A percentile compares a stretch with the other conserved stretches of the same genome.
These are phyloP conservation scores for Eudorina sp. DNA, from an alignment of 139 green algal species.

Conservation along the genomic window DNA sequence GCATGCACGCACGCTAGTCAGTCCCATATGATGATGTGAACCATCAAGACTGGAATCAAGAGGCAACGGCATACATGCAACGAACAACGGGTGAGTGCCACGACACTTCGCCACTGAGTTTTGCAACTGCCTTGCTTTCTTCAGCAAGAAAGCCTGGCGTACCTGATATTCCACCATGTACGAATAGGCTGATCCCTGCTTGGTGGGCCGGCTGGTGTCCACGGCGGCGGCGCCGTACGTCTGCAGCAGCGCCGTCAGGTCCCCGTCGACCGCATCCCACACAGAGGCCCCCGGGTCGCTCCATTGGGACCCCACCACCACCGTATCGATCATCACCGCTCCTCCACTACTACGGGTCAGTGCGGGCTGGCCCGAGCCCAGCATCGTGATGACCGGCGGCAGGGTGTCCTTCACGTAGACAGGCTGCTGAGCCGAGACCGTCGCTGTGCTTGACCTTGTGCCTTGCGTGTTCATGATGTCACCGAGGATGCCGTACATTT, in stretches of 20 bases:
- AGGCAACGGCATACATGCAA: too few species aligned
- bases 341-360: conserved; percentile 23
- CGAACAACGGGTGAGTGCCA: too few species aligned
- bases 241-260: conserved; percentile 53
- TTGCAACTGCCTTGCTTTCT: too few species aligned
- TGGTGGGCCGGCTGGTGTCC: conserved; percentile 54
- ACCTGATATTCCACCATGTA: conserved; percentile 59
- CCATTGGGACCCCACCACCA: conserved; percentile 41
- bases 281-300: conserved; percentile 57
- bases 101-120: too few species aligned
- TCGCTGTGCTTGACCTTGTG: neutral
- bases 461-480: neutral
- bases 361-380: conserved; percentile 46
- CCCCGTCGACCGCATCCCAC: conserved; percentile 55
- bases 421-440: neutral
- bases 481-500: conserved; percentile 35
- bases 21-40: too few species aligned
- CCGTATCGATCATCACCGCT: conserved; percentile 55
- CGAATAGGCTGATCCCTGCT: neutral
- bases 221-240: conserved; percentile 55
- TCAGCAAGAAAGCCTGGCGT: too few species aligned
- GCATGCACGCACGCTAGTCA: too few species aligned
- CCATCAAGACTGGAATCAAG: too few species aligned
- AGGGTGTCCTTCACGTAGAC: conserved; percentile 32
- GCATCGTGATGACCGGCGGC: conserved; percentile 43